Evolutionary conservation across 192 early-diverging fungal species (phyloP).

Genomic region (Physocladia obscura): DNA sequence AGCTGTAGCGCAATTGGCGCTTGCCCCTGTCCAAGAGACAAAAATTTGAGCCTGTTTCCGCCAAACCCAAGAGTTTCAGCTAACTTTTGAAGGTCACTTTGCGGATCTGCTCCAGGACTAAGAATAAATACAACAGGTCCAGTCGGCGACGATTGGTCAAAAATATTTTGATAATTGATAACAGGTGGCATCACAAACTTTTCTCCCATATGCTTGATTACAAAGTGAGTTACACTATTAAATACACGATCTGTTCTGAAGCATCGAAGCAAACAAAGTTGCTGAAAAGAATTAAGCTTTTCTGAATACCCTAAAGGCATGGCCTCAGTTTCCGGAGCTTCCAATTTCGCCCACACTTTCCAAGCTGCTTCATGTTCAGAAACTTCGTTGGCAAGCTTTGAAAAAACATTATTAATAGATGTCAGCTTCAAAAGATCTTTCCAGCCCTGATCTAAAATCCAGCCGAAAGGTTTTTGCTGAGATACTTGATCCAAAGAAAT

Average conservation of each 20-base stretch:
- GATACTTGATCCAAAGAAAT: conserved; percentile 56
- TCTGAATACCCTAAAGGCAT: conserved; percentile 58
- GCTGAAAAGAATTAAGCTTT: conserved; percentile 52
- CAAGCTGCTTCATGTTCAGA: conserved; percentile 46
- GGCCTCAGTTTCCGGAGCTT: conserved; percentile 50
- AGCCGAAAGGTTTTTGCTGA: conserved; percentile 51
- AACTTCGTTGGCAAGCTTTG: conserved; percentile 42
- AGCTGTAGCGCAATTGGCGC: conserved; percentile 62
- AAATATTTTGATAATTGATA: conserved; percentile 65
- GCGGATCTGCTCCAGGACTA: conserved; percentile 63
- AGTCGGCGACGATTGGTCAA: conserved; percentile 62
- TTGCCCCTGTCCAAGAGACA: conserved; percentile 65
- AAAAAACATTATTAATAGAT: conserved; percentile 49
- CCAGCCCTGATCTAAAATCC: conserved; percentile 62
- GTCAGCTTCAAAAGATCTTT: conserved; percentile 52
- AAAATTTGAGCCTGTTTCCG: conserved; percentile 58
- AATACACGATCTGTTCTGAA: conserved; percentile 62
- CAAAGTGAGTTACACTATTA: conserved; percentile 63
- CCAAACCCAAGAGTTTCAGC: conserved; percentile 61
- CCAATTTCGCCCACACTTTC: conserved; percentile 49
- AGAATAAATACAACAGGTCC: conserved; percentile 62
- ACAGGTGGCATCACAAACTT: conserved; percentile 69
- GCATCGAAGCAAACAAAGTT: conserved; percentile 58
- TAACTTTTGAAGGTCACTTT: conserved; percentile 62
- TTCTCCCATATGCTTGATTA: conserved; percentile 62